Base-by-base conservation (phyloP, 805 yeast species). In the Saccharomycopsis javanensis region DNA sequence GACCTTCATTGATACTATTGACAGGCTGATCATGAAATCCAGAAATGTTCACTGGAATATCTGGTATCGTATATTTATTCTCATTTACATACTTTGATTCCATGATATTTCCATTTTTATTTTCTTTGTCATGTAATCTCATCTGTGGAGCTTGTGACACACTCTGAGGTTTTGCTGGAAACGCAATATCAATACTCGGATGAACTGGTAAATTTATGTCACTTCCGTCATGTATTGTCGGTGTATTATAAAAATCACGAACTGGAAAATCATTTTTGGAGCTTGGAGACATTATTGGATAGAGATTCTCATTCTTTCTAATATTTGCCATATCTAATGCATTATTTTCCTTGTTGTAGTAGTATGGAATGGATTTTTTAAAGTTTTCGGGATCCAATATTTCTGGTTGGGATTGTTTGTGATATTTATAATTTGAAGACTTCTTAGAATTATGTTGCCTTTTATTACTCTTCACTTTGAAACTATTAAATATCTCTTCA, bases 321-420 rank as follows among this genome's bases (percentile, higher is more conserved):
- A 20, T 20, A 28, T 18, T 50, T 16, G 53, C 53, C 11, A 16
- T 30, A 15, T 16, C 23, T 20, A 3, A 8, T 34, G 50, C 51
- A 25, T 42, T 20, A 20, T 34, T 34, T 10, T 16, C 31, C 4
- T 37, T 37, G 2, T 46, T 45, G 5, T 38, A 46, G 20, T 51
- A 37, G 27, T 54, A 54, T 16, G 56, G 56, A 20, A 51, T 37
- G 2, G 50, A 42, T 16, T 20, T 27, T 42, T 42, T 42, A n/a
- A 3, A 42, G 8, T 20, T 5, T 10, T 42, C 48, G 8, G 48
- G 48, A 23, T 42, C 25, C 25, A 42, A 20, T 28, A 42, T 20
- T 7, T 42, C 48, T 15, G 48, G 13, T 23, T 20, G 48, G 2
- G 3, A n/a, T 8, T 20, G 28, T 2, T 42, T 42, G 3, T 18